These are phyloP conservation scores for Farysia itapuensis DNA, from an alignment of 1,284 basidiomycete species.

Conservation along the genomic window DNA sequence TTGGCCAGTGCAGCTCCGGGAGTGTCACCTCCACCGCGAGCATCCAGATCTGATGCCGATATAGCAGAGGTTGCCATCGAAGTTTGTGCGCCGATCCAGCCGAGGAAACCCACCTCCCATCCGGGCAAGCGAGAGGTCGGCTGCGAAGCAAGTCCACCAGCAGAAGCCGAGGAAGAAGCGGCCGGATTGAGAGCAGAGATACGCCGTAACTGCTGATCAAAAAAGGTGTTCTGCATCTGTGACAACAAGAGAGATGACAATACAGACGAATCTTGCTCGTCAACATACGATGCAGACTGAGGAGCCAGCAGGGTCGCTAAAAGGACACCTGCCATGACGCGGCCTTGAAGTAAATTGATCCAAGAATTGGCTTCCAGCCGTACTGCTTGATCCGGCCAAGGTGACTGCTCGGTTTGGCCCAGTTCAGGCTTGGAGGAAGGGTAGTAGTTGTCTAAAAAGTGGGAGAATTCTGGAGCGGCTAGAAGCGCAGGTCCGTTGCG, in stretches of 20 bases:
- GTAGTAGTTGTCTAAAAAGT: conserved; percentile 40
- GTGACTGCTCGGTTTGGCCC: conserved; percentile 11
- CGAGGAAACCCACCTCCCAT: conserved; percentile 39
- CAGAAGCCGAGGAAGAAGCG: conserved; percentile 1
- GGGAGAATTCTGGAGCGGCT: conserved; percentile 15
- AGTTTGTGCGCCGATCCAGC: conserved; percentile 26
- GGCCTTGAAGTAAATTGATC: conserved; percentile 20
- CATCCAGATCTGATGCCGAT: conserved; percentile 19
- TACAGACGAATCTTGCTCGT: conserved; percentile 9
- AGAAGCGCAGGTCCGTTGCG: conserved; percentile 18
- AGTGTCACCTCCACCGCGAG: conserved; percentile 24
- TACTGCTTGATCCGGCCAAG: conserved; percentile 5
- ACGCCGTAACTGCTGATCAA: conserved; percentile 26
- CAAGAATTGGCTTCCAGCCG: conserved; percentile 28
- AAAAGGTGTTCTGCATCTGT: conserved; percentile 19
- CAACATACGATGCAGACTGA: conserved; percentile 11
- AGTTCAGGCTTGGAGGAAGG: conserved; percentile 31
- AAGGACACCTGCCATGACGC: conserved; percentile 33
- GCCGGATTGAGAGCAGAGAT: conserved; percentile 32
- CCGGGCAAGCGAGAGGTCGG: conserved; percentile 34
- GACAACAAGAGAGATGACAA: conserved; percentile 23
- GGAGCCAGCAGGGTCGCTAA: conserved; percentile 23
- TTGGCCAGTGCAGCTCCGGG: conserved; percentile 22
- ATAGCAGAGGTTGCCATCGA: conserved; percentile 16
- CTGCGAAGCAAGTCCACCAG: not conserved